Evolutionary conservation across 192 early-diverging fungal genomes (phyloP).

Genomic region (Coemansia sp.): DNA sequence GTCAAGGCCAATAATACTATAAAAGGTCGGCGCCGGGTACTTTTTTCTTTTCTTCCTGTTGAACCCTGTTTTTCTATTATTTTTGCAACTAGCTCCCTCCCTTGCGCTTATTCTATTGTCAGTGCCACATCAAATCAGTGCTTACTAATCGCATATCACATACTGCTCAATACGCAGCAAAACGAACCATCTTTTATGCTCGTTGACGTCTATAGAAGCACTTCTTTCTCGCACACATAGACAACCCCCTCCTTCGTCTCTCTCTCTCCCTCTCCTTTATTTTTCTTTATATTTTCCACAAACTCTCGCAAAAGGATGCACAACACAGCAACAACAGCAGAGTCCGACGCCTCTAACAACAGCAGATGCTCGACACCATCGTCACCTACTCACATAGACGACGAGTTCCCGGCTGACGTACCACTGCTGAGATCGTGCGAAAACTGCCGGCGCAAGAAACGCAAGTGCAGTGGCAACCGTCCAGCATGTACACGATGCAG

Average conservation of each 20-base stretch:
- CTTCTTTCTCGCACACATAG: constrained; percentile 6
- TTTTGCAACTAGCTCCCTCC: background rate
- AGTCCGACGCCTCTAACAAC: constrained; percentile 1
- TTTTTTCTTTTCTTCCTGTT: background rate
- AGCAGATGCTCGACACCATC: background rate
- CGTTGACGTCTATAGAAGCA: background rate
- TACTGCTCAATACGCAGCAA: constrained; percentile 6
- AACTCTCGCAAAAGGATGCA: background rate
- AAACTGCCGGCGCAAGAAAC: constrained; percentile 54
- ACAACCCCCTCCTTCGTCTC: background rate
- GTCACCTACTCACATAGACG: background rate
- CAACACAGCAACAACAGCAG: constrained; percentile 14
- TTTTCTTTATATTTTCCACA: background rate
- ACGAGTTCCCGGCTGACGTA: constrained; percentile 8
- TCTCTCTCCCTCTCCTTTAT: background rate
- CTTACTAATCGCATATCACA: constrained; percentile 11
- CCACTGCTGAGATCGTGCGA: constrained; percentile 50
- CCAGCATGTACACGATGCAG: constrained; percentile 44
- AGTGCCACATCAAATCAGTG: background rate
- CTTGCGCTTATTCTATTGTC: background rate
- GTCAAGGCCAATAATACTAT: background rate
- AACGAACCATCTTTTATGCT: constrained; percentile 7
- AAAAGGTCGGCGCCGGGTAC: background rate
- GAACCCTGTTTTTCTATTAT: constrained; percentile 3
- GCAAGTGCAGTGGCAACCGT: constrained; percentile 51